Evolutionary conservation across 1,284 basidiomycete genomes (phyloP).

Genomic region (Sporisorium iseilematis-ciliati): DNA sequence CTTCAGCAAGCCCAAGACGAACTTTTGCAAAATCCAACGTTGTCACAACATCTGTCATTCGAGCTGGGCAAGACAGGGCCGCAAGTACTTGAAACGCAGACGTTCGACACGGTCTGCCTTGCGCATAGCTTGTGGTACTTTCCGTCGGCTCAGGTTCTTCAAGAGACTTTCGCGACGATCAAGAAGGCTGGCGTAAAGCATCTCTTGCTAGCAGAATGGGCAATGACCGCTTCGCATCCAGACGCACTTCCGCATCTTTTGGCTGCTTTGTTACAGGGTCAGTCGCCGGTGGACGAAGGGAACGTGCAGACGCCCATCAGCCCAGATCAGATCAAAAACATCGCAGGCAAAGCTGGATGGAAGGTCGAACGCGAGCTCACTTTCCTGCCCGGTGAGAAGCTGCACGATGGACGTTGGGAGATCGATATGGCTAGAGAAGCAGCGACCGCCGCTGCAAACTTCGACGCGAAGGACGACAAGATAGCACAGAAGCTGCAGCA

Average conservation of each 20-base stretch:
- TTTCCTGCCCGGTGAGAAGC: conserved; percentile 12
- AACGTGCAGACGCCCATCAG: conserved; percentile 23
- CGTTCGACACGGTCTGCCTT: conserved; percentile 15
- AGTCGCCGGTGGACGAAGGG: conserved; percentile 14
- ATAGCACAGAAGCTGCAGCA: conserved; percentile 9
- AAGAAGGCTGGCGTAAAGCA: conserved; percentile 24
- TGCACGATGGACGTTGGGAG: conserved; percentile 38
- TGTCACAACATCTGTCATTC: conserved; percentile 16
- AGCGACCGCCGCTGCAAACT: neutral
- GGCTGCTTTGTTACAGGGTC: conserved; percentile 26
- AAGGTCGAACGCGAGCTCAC: conserved; percentile 16
- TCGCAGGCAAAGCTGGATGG: conserved; percentile 22
- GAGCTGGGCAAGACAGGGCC: conserved; percentile 19
- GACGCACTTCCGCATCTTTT: conserved; percentile 29
- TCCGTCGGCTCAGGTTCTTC: conserved; percentile 13
- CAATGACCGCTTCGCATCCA: conserved; percentile 24
- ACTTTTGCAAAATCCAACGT: neutral
- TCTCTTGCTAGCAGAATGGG: conserved; percentile 37
- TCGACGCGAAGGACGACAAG: neutral
- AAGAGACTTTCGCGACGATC: conserved; percentile 13
- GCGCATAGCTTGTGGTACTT: conserved; percentile 39
- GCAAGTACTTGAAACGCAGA: conserved; percentile 8
- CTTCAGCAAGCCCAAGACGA: conserved; percentile 29
- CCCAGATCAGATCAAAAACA: conserved; percentile 13
- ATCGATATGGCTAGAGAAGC: conserved; percentile 23